phyloP scores from a whole-genome alignment of 2,329 filamentous ascomycete species.

The Colletotrichum liriopes region DNA sequence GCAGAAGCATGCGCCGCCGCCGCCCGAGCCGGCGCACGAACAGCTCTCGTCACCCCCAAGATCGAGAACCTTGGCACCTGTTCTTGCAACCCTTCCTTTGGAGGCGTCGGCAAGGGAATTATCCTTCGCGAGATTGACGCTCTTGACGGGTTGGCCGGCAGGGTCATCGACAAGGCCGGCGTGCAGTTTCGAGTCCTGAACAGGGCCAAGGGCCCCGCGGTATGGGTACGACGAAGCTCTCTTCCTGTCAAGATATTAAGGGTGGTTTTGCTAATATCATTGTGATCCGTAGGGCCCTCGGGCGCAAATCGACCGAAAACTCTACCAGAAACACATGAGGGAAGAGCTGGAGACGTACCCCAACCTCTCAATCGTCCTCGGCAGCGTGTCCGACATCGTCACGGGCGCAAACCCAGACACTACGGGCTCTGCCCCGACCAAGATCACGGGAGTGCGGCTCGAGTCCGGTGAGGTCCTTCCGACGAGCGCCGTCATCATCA shows the following conservation, averaged over 20 bases:
- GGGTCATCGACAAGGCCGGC: slow-evolving; percentile 93
- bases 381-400: slow-evolving; percentile 94
- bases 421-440: slow-evolving; percentile 57
- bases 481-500: slow-evolving; percentile 89
- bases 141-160: slow-evolving; percentile 88
- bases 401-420: slow-evolving; percentile 71
- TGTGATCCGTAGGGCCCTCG: slow-evolving; percentile 76
- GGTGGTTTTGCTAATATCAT: background rate
- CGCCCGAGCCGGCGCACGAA: slow-evolving; percentile 89
- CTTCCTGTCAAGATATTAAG: background rate
- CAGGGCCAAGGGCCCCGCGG: slow-evolving; percentile 89
- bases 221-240: slow-evolving; percentile 75
- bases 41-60: slow-evolving; percentile 90
- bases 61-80: slow-evolving; percentile 92
- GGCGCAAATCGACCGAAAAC: slow-evolving; percentile 91
- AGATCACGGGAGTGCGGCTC: slow-evolving; percentile 84
- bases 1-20: slow-evolving; percentile 94
- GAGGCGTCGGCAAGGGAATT: slow-evolving; percentile 98
- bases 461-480: slow-evolving; percentile 89
- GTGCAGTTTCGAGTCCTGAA: slow-evolving; percentile 96
- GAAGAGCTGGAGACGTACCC: slow-evolving; percentile 85
- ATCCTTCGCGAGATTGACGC: slow-evolving; percentile 97
- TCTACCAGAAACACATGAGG: slow-evolving; percentile 93
- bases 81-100: slow-evolving; percentile 97
- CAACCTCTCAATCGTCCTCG: slow-evolving; percentile 85